Base-by-base conservation (phyloP, 805 yeast species). In the Candida ipomoeae region DNA sequence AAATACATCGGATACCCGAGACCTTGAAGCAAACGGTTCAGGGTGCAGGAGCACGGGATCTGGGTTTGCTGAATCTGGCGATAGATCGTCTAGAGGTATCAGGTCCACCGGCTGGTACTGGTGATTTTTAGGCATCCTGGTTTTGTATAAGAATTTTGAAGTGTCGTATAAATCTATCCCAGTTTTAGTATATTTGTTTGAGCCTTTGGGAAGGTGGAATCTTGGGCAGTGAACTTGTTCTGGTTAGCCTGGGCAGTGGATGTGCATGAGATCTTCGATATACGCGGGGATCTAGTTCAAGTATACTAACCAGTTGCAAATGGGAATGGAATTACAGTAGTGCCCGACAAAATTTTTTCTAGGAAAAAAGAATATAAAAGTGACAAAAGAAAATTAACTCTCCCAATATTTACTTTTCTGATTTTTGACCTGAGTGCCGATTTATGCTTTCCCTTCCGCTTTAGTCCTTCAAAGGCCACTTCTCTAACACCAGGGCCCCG, bases 1-100 rank as follows among this genome's bases (percentile, higher is more conserved):
- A 48, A 73, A 66, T 5, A 70, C 29, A 7, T 39, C 55, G 0
- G 76, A 72, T 4, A 65, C 53, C 43, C 31, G 48, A 1, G 57
- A 53, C 11, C 43, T 29, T 3, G 13, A 13, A 13, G 45, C 18
- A 21, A 45, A 50, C 1, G 58, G 40, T 14, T 44, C 51, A 15
- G 39, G 5, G 6, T 41, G 29, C 41, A 23, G 31, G 4, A 13
- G 15, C 18, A 18, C 35, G 10, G 17, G 13, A 8, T 35, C 17
- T 35, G 13, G 5, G 38, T 15, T 32, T 3, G 13, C 7, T 3
- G 46, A 8, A 3, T 21, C 21, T 5, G 46, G 23, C 13, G 48
- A 39, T 6, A 50, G 34, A 32, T 50, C 53, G 15, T 50, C 44
- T 5, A 50, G 48, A 31, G 51, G 53, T 20, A 50, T 48, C 51